Base-by-base conservation (phyloP, 2,329 filamentous ascomycete genomes). In the Sporothrix dimorphospora region DNA sequence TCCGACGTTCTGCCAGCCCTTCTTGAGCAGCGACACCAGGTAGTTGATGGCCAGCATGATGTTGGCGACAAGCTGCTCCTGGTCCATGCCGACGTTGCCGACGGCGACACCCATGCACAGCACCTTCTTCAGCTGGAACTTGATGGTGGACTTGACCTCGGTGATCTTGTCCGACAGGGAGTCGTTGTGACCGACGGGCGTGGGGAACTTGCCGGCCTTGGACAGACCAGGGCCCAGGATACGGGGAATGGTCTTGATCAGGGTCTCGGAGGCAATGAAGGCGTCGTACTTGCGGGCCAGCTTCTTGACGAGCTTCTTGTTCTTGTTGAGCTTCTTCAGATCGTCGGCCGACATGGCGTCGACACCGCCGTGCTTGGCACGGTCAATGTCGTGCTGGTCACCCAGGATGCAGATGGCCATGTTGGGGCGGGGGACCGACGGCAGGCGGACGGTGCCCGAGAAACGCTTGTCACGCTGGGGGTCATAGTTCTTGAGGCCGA, bases 251-350 rank as follows among this genome's bases (percentile, higher is more conserved):
- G 98, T 94, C 92, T 97, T 98, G 92, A 99, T 98, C 82, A 99
- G 88, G 82, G 92, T 88, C 83, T 99, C 96, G 83, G 95, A 98
- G 84, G 96, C 92, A 83, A 99, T 87, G 88, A 99, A 99, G 80
- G 96, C 96, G 86, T 99, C 96, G 91, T 99, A 98, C 90, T 99
- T 99, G 91, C 94, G 94, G 77, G 96, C 96, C 78, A 99, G 93
- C 92, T 99, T 99, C 94, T 99, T 99, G 92, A 99, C 98, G 82
- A 98, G 92, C 92, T 99, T 99, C 93, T 99, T 98, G 94, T 99
- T 99, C 94, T 99, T 99, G 92, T 99, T 99, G 79, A 99, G 94
- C 92, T 99, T 99, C 93, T 99, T 99, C 87, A 99, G 88, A 86
- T 99, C 96, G 81, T 99, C 96, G 78, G 93, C 86, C 81, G 93